These are phyloP conservation scores for Podaxis sp. DNA, from an alignment of 768 basidiomycete species.

Conservation along the genomic window DNA sequence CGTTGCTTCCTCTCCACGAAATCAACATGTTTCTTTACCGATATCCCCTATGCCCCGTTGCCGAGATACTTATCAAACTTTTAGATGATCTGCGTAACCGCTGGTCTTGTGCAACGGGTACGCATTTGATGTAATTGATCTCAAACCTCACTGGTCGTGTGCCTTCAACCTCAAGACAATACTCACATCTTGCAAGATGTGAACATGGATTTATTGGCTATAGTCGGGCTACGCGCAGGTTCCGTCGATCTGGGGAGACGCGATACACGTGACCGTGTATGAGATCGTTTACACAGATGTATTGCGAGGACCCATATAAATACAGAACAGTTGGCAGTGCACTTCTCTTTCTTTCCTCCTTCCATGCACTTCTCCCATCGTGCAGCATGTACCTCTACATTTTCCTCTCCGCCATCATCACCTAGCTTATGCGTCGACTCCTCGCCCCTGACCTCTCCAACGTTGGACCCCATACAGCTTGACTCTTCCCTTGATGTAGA, in stretches of 20 bases:
- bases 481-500: constrained; percentile 23
- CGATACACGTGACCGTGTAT: constrained; percentile 20
- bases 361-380: constrained; percentile 22
- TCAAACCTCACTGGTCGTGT: not conserved
- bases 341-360: constrained; percentile 12
- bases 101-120: not conserved
- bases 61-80: not conserved
- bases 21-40: too few relatives aligned
- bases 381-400: constrained; percentile 20
- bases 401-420: constrained; percentile 36
- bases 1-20: too few relatives aligned
- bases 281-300: not conserved
- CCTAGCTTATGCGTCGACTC: constrained; percentile 32
- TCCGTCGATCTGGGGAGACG: not conserved
- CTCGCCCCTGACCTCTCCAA: constrained; percentile 55
- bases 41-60: too few relatives aligned
- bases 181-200: too few relatives aligned
- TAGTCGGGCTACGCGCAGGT: not conserved
- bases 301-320: constrained; percentile 3
- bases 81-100: not conserved
- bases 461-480: constrained; percentile 27
- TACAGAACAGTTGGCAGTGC: constrained; percentile 4
- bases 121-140: not conserved
- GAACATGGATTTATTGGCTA: not conserved
- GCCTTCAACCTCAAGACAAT: not conserved